Evolutionary conservation across 495 filamentous ascomycete species (phyloP).

Genomic region (Aspergillus heteromorphus): DNA sequence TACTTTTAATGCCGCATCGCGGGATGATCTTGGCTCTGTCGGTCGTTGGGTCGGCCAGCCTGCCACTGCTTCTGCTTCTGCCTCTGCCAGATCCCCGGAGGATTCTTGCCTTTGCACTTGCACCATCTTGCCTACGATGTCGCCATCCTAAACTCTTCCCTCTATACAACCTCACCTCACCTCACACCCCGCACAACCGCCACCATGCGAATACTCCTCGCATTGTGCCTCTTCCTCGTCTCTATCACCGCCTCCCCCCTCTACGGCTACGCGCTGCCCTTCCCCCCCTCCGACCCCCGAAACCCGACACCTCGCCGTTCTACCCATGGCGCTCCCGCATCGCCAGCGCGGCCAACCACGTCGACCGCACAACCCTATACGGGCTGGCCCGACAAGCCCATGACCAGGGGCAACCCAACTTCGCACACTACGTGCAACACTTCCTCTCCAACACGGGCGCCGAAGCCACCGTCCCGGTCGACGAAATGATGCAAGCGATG

Average conservation of each 20-base stretch:
- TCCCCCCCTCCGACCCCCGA: neutral
- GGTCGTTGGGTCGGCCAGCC: neutral
- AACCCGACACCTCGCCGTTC: neutral
- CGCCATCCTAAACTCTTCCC: neutral
- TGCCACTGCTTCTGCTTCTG: too few relatives aligned
- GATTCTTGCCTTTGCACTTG: constrained; percentile 10
- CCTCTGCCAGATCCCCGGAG: too few relatives aligned
- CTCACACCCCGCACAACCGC: neutral
- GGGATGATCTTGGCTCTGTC: too few relatives aligned
- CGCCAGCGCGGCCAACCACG: neutral
- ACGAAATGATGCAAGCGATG: neutral
- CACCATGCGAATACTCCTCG: neutral
- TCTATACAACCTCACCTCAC: neutral
- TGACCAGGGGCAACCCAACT: neutral
- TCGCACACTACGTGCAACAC: neutral
- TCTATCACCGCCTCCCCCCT: constrained; percentile 44
- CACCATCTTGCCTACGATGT: neutral
- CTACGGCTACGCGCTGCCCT: constrained; percentile 18
- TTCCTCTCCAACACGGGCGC: neutral
- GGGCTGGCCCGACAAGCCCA: neutral
- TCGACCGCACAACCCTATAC: neutral
- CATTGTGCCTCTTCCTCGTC: constrained; percentile 24
- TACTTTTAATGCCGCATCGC: too few relatives aligned
- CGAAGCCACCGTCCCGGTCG: neutral
- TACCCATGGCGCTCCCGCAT: neutral